phyloP scores from a whole-genome alignment of 352 stramenopile species.

The Hyaloperonospora arabidopsidis region DNA sequence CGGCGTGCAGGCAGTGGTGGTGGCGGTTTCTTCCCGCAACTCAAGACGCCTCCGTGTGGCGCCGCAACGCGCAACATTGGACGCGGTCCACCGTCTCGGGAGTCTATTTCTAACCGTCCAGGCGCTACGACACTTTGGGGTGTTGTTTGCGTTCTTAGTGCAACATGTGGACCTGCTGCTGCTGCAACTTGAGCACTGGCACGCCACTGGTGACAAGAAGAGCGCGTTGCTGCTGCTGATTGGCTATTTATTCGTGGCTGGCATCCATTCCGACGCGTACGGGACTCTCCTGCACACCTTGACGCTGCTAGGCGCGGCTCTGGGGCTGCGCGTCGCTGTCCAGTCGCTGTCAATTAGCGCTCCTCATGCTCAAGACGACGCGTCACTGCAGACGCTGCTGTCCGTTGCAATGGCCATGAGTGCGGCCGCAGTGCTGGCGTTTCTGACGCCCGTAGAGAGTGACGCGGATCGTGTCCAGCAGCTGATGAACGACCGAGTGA shows the following conservation, averaged over 20 bases:
- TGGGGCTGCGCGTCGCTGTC: conserved; percentile 30
- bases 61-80: conserved; percentile 20
- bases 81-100: conserved; percentile 33
- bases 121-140: conserved; percentile 58
- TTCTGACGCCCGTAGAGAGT: conserved; percentile 25
- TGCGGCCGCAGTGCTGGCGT: conserved; percentile 29
- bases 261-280: conserved; percentile 54
- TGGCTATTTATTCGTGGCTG: conserved; percentile 52
- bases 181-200: conserved; percentile 32
- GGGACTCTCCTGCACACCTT: conserved; percentile 52
- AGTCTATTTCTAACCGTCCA: conserved; percentile 42
- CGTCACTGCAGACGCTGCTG: conserved; percentile 23
- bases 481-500: conserved; percentile 26
- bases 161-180: conserved; percentile 45
- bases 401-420: conserved; percentile 28
- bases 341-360: neutral
- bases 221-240: conserved; percentile 33
- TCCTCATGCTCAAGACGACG: conserved; percentile 19
- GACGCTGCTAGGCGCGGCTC: conserved; percentile 34
- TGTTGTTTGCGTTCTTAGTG: conserved; percentile 65
- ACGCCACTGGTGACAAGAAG: conserved; percentile 8
- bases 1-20: conserved; percentile 11
- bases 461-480: conserved; percentile 20
- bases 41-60: conserved; percentile 6
- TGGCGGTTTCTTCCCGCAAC: neutral